A percentile compares a stretch with the other conserved stretches of the same genome.
phyloP scores from a whole-genome alignment of 768 basidiomycete genomes.

The Suillus placidus region DNA sequence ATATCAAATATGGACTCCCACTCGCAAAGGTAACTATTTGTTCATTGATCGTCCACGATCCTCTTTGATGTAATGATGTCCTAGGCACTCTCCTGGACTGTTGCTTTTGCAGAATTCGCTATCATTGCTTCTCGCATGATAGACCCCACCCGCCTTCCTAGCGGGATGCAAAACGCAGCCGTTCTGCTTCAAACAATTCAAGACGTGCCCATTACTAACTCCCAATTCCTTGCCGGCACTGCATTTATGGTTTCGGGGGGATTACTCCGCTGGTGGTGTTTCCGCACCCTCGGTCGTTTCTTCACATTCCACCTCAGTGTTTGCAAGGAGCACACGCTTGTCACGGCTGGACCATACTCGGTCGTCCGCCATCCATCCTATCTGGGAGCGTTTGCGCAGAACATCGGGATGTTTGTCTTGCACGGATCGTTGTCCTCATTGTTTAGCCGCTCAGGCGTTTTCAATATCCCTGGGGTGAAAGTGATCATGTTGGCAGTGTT shows the following conservation, averaged over 20 bases:
- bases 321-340: constrained; percentile 41
- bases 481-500: not conserved
- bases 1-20: not conserved
- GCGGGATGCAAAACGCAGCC: not conserved
- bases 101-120: constrained; percentile 6
- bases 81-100: constrained; percentile 3
- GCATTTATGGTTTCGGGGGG: constrained; percentile 21
- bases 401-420: constrained; percentile 11
- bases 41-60: not conserved
- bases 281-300: constrained; percentile 38
- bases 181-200: not conserved
- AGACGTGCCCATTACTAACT: not conserved
- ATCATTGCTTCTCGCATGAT: not conserved
- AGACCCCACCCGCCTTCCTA: not conserved
- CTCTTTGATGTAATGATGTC: not conserved
- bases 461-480: not conserved
- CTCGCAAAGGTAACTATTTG: not conserved
- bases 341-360: constrained; percentile 45
- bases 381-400: constrained; percentile 28
- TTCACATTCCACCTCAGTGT: constrained; percentile 50
- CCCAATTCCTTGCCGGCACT: not conserved
- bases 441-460: constrained; percentile 2
- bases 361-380: constrained; percentile 50
- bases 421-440: constrained; percentile 12
- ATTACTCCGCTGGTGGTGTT: constrained; percentile 29